Percentiles rank a stretch among this genome's conserved stretches.
phyloP scores from a whole-genome alignment of 768 basidiomycete genomes.

The Ramaria sp. region DNA sequence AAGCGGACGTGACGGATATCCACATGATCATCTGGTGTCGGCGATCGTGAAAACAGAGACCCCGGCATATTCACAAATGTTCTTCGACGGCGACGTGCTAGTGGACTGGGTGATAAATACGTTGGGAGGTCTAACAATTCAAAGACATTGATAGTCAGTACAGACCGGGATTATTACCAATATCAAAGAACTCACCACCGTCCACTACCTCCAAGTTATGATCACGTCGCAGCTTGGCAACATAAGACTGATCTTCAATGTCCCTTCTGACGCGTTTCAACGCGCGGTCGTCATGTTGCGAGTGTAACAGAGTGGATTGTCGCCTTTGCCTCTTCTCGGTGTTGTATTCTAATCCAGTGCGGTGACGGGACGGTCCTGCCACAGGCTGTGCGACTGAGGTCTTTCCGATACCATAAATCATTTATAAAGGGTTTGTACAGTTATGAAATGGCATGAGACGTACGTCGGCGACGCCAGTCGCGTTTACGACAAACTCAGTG shows the following conservation, averaged over 20 bases:
- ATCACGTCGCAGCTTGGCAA: background rate
- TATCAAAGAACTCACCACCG: background rate
- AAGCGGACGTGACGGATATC: constrained; percentile 33
- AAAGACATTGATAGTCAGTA: background rate
- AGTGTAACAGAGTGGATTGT: background rate
- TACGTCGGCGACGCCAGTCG: constrained; percentile 34
- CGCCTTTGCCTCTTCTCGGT: background rate
- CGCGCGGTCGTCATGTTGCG: background rate
- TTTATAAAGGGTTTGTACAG: background rate
- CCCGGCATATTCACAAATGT: constrained; percentile 64
- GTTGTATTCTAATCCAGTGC: background rate
- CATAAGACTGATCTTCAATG: background rate
- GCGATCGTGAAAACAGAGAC: constrained; percentile 63
- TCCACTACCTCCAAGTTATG: background rate
- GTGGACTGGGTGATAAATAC: constrained; percentile 24
- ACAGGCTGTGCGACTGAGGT: background rate
- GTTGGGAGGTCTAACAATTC: constrained; percentile 13
- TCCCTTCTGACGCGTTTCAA: background rate
- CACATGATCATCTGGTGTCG: constrained; percentile 44
- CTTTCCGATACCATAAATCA: background rate
- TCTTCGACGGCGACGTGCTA: constrained; percentile 23
- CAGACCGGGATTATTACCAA: constrained; percentile 2
- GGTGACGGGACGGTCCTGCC: background rate
- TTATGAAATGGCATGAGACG: background rate
- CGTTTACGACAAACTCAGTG: constrained; percentile 58